Base-by-base conservation (phyloP, 2,329 filamentous ascomycete species). In the Aspergillus terreus region DNA sequence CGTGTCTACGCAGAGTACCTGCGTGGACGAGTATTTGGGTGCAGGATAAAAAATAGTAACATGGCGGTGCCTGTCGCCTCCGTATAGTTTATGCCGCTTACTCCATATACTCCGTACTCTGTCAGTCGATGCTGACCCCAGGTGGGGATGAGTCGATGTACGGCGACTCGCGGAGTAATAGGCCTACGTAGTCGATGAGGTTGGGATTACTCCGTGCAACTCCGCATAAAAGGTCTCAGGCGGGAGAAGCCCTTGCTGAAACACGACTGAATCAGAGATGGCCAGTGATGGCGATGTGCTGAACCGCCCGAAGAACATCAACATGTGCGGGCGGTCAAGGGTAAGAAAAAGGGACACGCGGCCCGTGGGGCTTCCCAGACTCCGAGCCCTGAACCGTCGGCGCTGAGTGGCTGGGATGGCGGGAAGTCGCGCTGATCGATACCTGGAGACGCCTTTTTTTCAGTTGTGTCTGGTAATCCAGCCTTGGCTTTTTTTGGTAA, bases 261-360 rank as follows among this genome's bases (percentile, higher is more conserved):
- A 23, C 19, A 46, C 11, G 35, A n/a, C 33, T 19, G 40, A 42
- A 42, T 36, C 30, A 42, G 44, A 35, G 11, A 41, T 15, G 33
- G 17, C 44, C 4, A 42, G 38, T 17, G 35, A 50, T 23, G 7
- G 17, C 15, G 10, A 19, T 38, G 7, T 15, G 17, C 19, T 19
- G 19, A 19, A 19, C 19, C 19, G 19, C 23, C 23, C 12, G 32
- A 36, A 14, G 21, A 51, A 38, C 40, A 44, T 36, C 38, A 30
- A 30, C 27, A 55, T 47, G 55, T 48, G 50, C 49, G 33, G 51
- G 47, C 27, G 27, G 27, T 30, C 27, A 30, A 30, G 23, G 23
- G 23, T 19, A 43, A 40, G 46, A 49, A 30, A 41, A 52, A 46
- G 30, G 59, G 58, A 61, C 59, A 61, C 59, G 59, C 59, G 59